phyloP scores from a whole-genome alignment of 306 rosid species.

The Argentina anserina region DNA sequence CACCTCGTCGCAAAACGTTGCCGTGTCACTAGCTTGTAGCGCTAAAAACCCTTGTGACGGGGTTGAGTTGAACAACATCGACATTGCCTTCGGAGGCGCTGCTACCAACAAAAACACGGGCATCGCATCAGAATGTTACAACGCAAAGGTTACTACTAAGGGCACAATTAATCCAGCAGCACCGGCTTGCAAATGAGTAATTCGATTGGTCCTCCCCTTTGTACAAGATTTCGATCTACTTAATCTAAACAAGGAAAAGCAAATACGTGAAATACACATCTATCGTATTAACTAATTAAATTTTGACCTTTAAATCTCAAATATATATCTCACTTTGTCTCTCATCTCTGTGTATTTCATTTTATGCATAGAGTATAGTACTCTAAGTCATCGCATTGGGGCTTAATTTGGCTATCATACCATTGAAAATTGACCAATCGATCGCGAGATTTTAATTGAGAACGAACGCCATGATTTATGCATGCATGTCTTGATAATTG shows the following conservation, averaged over 20 bases:
- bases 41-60: slow-evolving; percentile 36
- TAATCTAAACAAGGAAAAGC: background rate
- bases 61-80: slow-evolving; percentile 39
- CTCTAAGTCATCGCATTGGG: too few species aligned
- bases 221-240: slow-evolving; percentile 12
- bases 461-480: too few species aligned
- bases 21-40: slow-evolving; percentile 55
- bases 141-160: slow-evolving; percentile 36
- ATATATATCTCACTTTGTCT: background rate
- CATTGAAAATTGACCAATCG: too few species aligned
- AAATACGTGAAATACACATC: background rate
- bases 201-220: background rate
- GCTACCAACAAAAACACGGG: background rate
- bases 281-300: background rate
- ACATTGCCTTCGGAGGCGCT: slow-evolving; percentile 29
- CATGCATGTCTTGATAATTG: too few species aligned
- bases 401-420: too few species aligned
- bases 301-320: too few species aligned
- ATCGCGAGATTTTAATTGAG: too few species aligned
- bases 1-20: slow-evolving; percentile 36
- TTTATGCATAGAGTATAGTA: too few species aligned
- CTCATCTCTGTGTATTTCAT: background rate
- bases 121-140: slow-evolving; percentile 34
- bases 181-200: background rate
- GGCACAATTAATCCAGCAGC: slow-evolving; percentile 48